Conservation (phyloP, 768 basidiomycete species). For the Paxillus involutus region DNA sequence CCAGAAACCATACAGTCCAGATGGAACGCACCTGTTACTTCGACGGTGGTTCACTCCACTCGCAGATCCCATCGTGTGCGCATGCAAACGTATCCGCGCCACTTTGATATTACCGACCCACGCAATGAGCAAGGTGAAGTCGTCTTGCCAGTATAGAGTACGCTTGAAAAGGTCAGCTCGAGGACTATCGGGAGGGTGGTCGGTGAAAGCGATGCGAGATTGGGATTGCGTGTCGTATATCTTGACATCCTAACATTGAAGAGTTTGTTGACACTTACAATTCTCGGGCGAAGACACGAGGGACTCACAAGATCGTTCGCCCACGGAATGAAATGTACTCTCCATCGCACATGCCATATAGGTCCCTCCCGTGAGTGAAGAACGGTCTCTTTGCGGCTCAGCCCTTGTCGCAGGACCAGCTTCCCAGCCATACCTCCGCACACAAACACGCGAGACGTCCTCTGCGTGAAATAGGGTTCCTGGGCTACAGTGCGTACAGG, state of each 20-base stretch:
- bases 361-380: slow-evolving; percentile 88
- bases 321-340: slow-evolving; percentile 88
- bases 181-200: slow-evolving; percentile 78
- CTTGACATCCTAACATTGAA: slow-evolving; percentile 74
- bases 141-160: slow-evolving; percentile 89
- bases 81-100: too few relatives aligned
- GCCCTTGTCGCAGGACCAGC: slow-evolving; percentile 81
- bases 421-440: slow-evolving; percentile 91
- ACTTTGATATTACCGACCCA: too few relatives aligned
- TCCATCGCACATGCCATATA: slow-evolving; percentile 94
- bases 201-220: slow-evolving; percentile 81
- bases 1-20: too few relatives aligned
- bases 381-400: slow-evolving; percentile 88
- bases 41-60: slow-evolving; percentile 72
- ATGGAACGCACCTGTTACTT: slow-evolving; percentile 89
- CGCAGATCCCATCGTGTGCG: too few relatives aligned
- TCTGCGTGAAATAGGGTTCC: slow-evolving; percentile 87
- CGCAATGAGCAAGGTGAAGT: too few relatives aligned
- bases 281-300: background rate
- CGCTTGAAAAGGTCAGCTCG: slow-evolving; percentile 95
- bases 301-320: slow-evolving; percentile 81
- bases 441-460: slow-evolving; percentile 74
- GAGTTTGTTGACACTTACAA: background rate
- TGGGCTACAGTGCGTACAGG: slow-evolving; percentile 89
- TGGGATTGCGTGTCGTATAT: slow-evolving; percentile 84